These are phyloP conservation scores for Firmiana major DNA, from an alignment of 345 rosid species.

Conservation along the genomic window DNA sequence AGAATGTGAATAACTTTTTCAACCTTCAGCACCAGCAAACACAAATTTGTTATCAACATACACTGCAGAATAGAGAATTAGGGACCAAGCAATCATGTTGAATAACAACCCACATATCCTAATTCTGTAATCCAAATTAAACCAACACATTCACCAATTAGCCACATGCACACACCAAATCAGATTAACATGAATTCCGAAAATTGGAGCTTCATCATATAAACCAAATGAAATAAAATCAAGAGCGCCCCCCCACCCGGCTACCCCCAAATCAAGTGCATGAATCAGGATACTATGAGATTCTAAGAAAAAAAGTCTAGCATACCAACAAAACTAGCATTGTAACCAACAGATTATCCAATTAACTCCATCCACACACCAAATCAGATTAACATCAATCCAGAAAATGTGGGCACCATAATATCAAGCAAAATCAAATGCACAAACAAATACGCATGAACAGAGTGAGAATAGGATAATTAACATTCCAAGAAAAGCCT, in stretches of 20 bases:
- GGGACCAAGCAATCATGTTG: slow-evolving; percentile 9
- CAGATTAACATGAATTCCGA: slow-evolving; percentile 6
- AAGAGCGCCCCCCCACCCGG: neutral
- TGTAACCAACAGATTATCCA: neutral
- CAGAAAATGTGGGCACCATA: neutral
- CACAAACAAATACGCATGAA: neutral
- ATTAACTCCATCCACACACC: neutral
- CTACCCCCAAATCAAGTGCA: neutral
- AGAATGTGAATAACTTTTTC: neutral
- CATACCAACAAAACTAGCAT: neutral
- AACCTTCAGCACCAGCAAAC: neutral
- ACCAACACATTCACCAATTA: neutral
- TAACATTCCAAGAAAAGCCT: neutral
- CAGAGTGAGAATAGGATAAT: neutral
- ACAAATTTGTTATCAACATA: neutral
- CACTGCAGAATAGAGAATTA: neutral
- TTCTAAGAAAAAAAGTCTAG: neutral
- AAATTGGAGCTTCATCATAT: neutral
- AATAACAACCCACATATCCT: neutral
- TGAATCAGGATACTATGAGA: neutral
- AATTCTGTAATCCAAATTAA: slow-evolving; percentile 9
- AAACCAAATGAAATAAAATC: slow-evolving; percentile 7
- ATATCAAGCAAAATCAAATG: neutral
- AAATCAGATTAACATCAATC: neutral
- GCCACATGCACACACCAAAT: slow-evolving; percentile 6